Base-by-base conservation (phyloP, 768 basidiomycete genomes). In the Rhodotorula toruloides region DNA sequence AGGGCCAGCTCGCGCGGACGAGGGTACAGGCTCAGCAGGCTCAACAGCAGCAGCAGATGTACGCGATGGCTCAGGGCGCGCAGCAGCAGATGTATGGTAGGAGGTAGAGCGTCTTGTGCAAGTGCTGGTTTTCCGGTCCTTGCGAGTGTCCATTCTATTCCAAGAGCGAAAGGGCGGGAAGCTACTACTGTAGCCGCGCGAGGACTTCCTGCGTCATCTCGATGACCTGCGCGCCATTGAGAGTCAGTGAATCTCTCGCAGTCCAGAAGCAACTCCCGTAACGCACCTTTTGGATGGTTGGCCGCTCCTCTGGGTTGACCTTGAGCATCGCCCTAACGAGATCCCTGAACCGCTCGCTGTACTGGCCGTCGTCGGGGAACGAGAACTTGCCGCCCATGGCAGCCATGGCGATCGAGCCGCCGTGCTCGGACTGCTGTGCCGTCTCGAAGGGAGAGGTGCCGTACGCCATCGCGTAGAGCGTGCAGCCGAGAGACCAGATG, bases 401-500 rank as follows among this genome's bases (percentile, higher is more conserved):
- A 0, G 94, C 92, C 93, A 99, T 69, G 3, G 93, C 93, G 74
- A 98, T 91, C 50, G 90, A 93, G 19, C 91, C 91, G 42, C 94
- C 94, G 76, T 96, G 93, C 72, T 91, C 90, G 5, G 88, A 91
- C 10, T 88, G 90, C 77, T 90, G 89, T 1, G 82, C 84, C 67
- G 88, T 93, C 79, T 99, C 94, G 74, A 99, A 99, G 0, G 94
- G 94, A 4, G 94, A 97, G 75, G 91, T 90, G 4, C 87, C 88
- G 78, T 98, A 97, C 0, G 92, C 92, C 52, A 98, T 84, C 0
- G 96, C 92, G 72, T 85, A 99, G 53, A 99, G 82, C 1, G 92
- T 93, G 78, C 93, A 96, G 2, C 96, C 96, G 25, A 99, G 83
- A 3, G 92, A 94, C 94, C 97, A 73, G 40, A 74, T 70, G 48